Base-by-base conservation (phyloP, 2,329 filamentous ascomycete species). In the Fusarium graminum region DNA sequence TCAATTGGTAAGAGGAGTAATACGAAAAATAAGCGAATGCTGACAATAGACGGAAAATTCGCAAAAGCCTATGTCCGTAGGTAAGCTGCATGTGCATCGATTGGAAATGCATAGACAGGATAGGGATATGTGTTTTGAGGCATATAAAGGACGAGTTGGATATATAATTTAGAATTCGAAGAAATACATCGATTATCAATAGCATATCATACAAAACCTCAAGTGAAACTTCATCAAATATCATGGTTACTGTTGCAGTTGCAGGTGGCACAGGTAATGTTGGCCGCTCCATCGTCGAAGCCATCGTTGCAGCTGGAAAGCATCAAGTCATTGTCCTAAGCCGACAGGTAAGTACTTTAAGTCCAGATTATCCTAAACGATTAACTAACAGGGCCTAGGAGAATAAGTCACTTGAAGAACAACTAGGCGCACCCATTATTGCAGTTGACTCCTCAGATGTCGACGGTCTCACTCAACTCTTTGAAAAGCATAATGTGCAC, bases 231-330 rank as follows among this genome's bases (percentile, higher is more conserved):
- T 16, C 1, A 50, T 8, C 3, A 25, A 7, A 10, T 14, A 51
- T 9, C 30, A 62, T 63, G 51, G 36, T 39, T 22, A 55, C 41
- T 25, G n/a, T 63, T 41, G 57, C 40, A 16, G 59, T 63, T 36
- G 50, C 38, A 22, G 59, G 56, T 6, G 49, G 59, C 9, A 62
- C 59, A 11, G 59, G 57, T 25, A 63, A 56, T 3, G 51, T 63
- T 25, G 51, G 51, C 19, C 43, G 51, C 4, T 42, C 44, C 2
- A 19, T 63, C 1, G 51, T 63, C 3, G 50, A 57, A 22, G 43
- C 59, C 16, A 40, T 62, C 3, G 22, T 50, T 16, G 28, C 43
- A 1, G 22, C 11, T 41, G 51, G 40, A 36, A 59, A 62, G 4
- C 34, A 49, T n/a, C 6, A 55, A 17, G 42, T 55, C 2, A 12